A percentile compares a stretch with the other conserved stretches of the same genome.
These are phyloP conservation scores for Sequoia sempervirens DNA, from an alignment of 75 land plant species.

Conservation along the genomic window DNA sequence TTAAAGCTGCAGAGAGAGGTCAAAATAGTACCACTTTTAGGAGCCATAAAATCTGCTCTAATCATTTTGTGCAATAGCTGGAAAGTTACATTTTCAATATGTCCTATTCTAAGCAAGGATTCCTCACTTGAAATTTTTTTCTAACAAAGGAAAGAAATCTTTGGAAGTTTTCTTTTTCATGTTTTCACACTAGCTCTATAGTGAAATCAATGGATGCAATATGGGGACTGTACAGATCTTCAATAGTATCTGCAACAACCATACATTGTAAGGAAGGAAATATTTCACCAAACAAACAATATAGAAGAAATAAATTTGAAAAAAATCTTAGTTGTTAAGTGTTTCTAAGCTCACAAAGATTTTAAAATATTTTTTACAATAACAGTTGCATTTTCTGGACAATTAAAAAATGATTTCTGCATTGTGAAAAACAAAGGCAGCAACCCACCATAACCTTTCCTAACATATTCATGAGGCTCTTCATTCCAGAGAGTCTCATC, in stretches of 20 bases:
- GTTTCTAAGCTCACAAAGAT: background rate
- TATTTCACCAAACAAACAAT: background rate
- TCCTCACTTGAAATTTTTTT: constrained; percentile 63
- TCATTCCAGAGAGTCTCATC: constrained; percentile 95
- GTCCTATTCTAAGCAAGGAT: background rate
- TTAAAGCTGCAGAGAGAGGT: constrained; percentile 47
- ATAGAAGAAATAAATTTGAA: background rate
- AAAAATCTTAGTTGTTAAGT: background rate
- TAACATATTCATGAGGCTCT: constrained; percentile 96
- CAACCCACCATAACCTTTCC: constrained; percentile 97
- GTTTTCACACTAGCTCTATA: constrained; percentile 83
- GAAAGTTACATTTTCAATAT: background rate
- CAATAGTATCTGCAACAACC: constrained; percentile 65
- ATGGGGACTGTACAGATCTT: constrained; percentile 93
- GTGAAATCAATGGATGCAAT: constrained; percentile 97
- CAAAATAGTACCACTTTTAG: background rate
- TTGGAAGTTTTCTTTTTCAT: constrained; percentile 88
- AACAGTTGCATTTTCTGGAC: background rate
- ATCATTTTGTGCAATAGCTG: background rate
- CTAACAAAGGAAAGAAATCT: constrained; percentile 83
- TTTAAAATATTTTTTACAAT: background rate
- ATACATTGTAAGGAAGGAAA: background rate
- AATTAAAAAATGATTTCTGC: background rate
- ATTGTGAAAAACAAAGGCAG: background rate
- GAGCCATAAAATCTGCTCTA: background rate